Evolutionary conservation across 805 yeast species (phyloP).

Genomic region (Nakazawaea ambrosiae): DNA sequence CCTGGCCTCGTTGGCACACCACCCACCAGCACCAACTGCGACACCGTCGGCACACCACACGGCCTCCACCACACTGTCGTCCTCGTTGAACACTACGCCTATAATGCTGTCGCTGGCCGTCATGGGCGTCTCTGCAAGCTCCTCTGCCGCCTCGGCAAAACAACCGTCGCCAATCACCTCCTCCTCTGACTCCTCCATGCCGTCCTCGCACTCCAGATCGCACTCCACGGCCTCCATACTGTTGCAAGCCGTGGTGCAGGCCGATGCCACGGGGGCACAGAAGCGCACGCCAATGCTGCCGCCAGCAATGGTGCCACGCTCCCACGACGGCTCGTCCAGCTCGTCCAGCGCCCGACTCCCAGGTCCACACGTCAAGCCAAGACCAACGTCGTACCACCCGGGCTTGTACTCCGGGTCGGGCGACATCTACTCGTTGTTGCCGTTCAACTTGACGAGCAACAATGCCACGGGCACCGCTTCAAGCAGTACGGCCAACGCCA

Average conservation of each 20-base stretch:
- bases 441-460: constrained; percentile 13
- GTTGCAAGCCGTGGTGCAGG: constrained; percentile 67
- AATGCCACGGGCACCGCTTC: neutral
- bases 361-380: constrained; percentile 51
- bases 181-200: constrained; percentile 9
- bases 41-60: neutral
- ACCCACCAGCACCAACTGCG: neutral
- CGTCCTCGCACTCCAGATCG: constrained; percentile 2
- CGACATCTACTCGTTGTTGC: constrained; percentile 23
- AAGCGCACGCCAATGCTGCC: constrained; percentile 25
- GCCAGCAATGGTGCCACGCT: constrained; percentile 15
- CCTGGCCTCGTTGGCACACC: too few relatives aligned
- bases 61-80: neutral
- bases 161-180: constrained; percentile 23
- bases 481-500: too few relatives aligned
- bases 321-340: constrained; percentile 5
- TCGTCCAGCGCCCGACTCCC: constrained; percentile 27
- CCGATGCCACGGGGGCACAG: constrained; percentile 42
- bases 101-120: neutral
- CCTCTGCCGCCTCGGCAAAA: constrained; percentile 11
- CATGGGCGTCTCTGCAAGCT: neutral
- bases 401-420: constrained; percentile 28
- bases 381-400: constrained; percentile 85
- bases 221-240: constrained; percentile 56
- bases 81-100: neutral